Percentiles rank a stretch among this genome's conserved stretches.
Conservation (phyloP, 1,284 basidiomycete genomes). For the Pseudozyma thailandica region DNA sequence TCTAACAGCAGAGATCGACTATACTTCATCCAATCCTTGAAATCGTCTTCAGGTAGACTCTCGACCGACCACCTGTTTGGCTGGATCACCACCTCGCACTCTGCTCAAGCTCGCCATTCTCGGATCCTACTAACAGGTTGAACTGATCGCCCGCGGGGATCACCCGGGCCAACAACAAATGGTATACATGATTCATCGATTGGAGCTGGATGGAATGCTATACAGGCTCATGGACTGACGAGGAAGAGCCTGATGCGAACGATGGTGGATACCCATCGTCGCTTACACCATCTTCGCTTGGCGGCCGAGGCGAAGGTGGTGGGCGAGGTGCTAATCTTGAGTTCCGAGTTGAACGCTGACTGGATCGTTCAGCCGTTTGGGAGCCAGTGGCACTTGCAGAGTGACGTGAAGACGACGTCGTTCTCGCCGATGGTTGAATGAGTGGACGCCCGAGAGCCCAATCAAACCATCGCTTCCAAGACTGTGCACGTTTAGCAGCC, state of each 20-base stretch:
- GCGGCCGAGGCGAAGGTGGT: slow-evolving; percentile 6
- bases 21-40: too few relatives aligned
- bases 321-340: neutral
- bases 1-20: too few relatives aligned
- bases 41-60: too few relatives aligned
- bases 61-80: too few relatives aligned
- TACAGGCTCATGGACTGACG: slow-evolving; percentile 29
- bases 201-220: slow-evolving; percentile 12
- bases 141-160: too few relatives aligned
- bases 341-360: slow-evolving; percentile 1
- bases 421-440: neutral
- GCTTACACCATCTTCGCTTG: slow-evolving; percentile 27
- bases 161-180: too few relatives aligned
- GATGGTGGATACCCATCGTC: slow-evolving; percentile 25
- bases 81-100: too few relatives aligned
- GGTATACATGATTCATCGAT: too few relatives aligned
- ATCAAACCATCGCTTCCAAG: slow-evolving; percentile 47
- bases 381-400: slow-evolving; percentile 4
- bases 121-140: too few relatives aligned
- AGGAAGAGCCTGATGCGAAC: slow-evolving; percentile 4
- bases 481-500: slow-evolving; percentile 43
- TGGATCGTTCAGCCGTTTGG: neutral
- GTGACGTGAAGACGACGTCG: neutral
- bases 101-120: too few relatives aligned
- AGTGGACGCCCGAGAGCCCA: slow-evolving; percentile 14